Evolutionary conservation across 768 basidiomycete species (phyloP), one percentile per base, ranked within the genome.

Genomic region (Ramaria sp.): DNA sequence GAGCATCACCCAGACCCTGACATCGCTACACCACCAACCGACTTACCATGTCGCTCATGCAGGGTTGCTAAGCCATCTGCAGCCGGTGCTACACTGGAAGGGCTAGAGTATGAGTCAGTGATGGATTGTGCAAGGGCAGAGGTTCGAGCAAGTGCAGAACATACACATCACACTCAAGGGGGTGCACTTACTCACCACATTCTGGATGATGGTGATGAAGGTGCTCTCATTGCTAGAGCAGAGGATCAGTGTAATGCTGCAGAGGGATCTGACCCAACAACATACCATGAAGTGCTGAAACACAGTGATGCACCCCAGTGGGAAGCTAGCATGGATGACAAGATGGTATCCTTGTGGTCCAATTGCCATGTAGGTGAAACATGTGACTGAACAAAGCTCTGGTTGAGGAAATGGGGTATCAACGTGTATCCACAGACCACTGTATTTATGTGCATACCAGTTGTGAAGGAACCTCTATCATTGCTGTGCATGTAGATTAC

Each of bases 401-500:
- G 54, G 6, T 63, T 65, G 1, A 68, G 63, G 49, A 37, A 58
- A 3, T 59, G 66, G 0, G 57, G 58, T 77, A 78, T 59, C 71
- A 69, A 0, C 65, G 70, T 0, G 67, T 72, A 22, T 72, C 79
- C 0, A 70, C 73, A 27, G 68, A 72, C 52, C 76, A 78, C 0
- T 75, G 66, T 60, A 60, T 72, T 20, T 74, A 76, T 51, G 70
- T 64, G 27, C 75, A 77, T 19, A 49, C 64, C 13, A 65, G 69
- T 51, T 70, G 59, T 56, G 52, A 38, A 5, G 61, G 68, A 15
- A 67, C 48, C 10, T 59, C 46, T 31, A 52, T 54, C 11, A 61
- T 61, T 12, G 53, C 54, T 1, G 57, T 59, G 24, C n/a, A n/a
- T n/a, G n/a, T n/a, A n/a, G n/a, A n/a, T n/a, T n/a, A n/a, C n/a